Base-by-base conservation (phyloP, 129 eudicot species). In the Dittrichia graveolens region DNA sequence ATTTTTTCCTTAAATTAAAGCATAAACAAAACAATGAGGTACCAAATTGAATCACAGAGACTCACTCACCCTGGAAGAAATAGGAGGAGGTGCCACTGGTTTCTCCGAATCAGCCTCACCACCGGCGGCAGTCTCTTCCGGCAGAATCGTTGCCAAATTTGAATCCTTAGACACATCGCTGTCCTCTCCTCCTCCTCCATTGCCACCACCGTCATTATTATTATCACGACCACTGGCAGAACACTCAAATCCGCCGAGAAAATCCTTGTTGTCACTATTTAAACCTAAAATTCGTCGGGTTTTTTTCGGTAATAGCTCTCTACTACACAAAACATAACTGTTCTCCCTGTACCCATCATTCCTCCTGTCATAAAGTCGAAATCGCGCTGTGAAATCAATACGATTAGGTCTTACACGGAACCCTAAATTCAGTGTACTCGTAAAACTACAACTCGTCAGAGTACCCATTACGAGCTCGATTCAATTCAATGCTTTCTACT, bases 61-160 rank as follows among this genome's bases (percentile, higher is more conserved):
- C 85, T 86, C 76, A 44, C 85, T 86, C 76, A 91, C 97, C 85
- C 92, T 70, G 4, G 95, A 82, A 15, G 91, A 79, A 65, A 69
- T 39, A 35, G 94, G 74, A 61, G 84, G 72, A 41, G 85, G 69
- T 56, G 34, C 65, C 63, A 68, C 71, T 10, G 76, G 65, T 19
- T 80, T 81, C 49, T 76, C 86, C 14, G 77, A 42, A 38, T 69
- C 77, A 12, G 37, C 83, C 65, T 75, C 88, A 47, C 61, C 79
- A 14, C 74, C 86, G 8, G 40, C 79, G 11, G 71, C 55, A 5
- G 75, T 50, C 78, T 75, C 82, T 46, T 79, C 79, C 7, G 61
- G 65, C 70, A 67, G 74, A 73, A 80, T 74, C 16, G 91, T 92
- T 11, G 88, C 96, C 84, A 92, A 75, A 72, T 79, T 89, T 19